Evolutionary conservation across 2,329 filamentous ascomycete genomes (phyloP).

Genomic region (Sporothrix phasma): DNA sequence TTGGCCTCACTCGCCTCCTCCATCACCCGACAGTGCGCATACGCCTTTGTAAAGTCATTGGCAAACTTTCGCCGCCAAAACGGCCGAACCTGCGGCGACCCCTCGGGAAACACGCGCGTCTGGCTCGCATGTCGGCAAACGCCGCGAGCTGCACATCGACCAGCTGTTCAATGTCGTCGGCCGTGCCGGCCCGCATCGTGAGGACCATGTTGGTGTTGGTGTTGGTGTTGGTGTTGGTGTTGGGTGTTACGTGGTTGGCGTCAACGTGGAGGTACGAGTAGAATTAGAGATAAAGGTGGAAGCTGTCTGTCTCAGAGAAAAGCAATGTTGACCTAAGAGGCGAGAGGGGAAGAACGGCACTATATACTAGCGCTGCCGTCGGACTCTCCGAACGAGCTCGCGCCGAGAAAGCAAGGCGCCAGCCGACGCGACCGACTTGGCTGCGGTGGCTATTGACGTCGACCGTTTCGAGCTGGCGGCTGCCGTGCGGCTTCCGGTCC

Average conservation of each 20-base stretch:
- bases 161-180: conserved; percentile 32
- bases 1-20: no score
- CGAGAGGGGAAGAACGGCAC: no score
- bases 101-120: conserved; percentile 29
- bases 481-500: no score
- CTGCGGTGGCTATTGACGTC: no score
- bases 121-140: conserved; percentile 31
- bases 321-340: no score
- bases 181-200: conserved; percentile 30
- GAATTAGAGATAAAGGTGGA: neutral
- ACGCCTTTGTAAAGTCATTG: conserved; percentile 32
- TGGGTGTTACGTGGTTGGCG: neutral
- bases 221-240: neutral
- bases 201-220: conserved; percentile 7
- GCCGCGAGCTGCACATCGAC: conserved; percentile 36
- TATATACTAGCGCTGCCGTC: no score
- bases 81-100: conserved; percentile 19
- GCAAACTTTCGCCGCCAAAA: conserved; percentile 30
- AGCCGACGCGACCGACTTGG: no score
- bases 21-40: conserved; percentile 32
- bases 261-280: neutral
- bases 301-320: no score
- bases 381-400: no score
- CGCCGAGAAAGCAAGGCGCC: no score
- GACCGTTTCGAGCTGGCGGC: no score